Evolutionary conservation across 768 basidiomycete species (phyloP).

Genomic region (Tricholoma furcatifolium): DNA sequence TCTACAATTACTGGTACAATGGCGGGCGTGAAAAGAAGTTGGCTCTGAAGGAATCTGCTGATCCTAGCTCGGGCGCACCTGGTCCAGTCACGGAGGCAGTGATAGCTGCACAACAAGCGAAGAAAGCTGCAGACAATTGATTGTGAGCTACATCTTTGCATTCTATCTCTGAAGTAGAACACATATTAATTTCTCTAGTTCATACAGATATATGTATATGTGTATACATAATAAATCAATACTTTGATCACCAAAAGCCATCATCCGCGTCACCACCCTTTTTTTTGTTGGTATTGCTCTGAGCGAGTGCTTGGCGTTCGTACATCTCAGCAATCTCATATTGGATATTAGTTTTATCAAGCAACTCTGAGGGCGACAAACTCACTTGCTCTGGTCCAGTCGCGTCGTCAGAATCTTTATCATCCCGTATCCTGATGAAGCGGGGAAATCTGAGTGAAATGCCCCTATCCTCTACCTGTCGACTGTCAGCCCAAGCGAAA

Average conservation of each 20-base stretch:
- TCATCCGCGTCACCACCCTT: conserved; percentile 70
- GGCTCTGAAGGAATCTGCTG: conserved; percentile 28
- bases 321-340: conserved; percentile 91
- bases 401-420: conserved; percentile 90
- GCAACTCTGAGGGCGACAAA: not conserved
- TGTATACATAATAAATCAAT: conserved; percentile 11
- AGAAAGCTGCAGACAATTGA: conserved; percentile 30
- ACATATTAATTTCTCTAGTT: conserved; percentile 11
- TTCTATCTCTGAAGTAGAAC: not conserved
- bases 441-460: conserved; percentile 96
- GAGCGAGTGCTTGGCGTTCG: conserved; percentile 80
- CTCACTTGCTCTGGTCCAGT: conserved; percentile 90
- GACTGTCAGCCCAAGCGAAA: not conserved
- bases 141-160: not conserved
- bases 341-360: conserved; percentile 3
- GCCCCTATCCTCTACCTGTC: conserved; percentile 81
- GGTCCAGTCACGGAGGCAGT: conserved; percentile 51
- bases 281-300: conserved; percentile 69
- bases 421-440: conserved; percentile 89
- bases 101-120: conserved; percentile 43
- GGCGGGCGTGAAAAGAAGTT: conserved; percentile 82
- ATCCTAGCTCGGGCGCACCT: conserved; percentile 27
- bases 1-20: conserved; percentile 86
- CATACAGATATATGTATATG: conserved; percentile 23
- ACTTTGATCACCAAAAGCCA: conserved; percentile 65